Percentiles rank a stretch among this genome's conserved stretches.
Conservation (phyloP, 495 filamentous ascomycete species). For the Penicillium turbatum region DNA sequence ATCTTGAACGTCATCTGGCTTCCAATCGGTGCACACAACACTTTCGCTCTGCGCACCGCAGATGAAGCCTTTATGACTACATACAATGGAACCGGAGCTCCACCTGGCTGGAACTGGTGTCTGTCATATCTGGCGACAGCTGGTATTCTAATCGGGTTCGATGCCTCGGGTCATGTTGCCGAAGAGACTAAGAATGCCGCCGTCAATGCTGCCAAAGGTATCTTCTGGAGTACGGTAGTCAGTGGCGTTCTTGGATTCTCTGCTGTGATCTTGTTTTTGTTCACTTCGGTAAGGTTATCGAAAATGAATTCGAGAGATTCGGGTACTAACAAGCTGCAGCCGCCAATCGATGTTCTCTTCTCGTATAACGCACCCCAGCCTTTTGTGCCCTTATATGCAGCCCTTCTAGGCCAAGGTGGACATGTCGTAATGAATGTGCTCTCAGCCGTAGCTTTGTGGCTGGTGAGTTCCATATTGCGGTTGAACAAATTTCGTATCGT, state of each 20-base stretch:
- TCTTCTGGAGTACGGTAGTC: conserved; percentile 52
- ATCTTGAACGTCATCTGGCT: conserved; percentile 55
- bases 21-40: conserved; percentile 53
- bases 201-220: conserved; percentile 49
- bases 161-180: conserved; percentile 52
- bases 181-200: conserved; percentile 57
- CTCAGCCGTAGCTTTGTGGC: conserved; percentile 47
- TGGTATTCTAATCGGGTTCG: conserved; percentile 56
- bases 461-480: conserved; percentile 26
- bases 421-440: conserved; percentile 53
- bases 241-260: conserved; percentile 48
- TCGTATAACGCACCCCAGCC: conserved; percentile 42
- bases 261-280: conserved; percentile 53
- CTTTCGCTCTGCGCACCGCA: conserved; percentile 48
- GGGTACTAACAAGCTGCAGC: too few relatives aligned
- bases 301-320: too few relatives aligned
- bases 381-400: conserved; percentile 50
- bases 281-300: too few relatives aligned
- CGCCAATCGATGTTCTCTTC: conserved; percentile 21
- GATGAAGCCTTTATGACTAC: conserved; percentile 56
- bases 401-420: conserved; percentile 47
- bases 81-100: conserved; percentile 54
- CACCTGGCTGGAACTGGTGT: conserved; percentile 56
- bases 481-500: too few relatives aligned
- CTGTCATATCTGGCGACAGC: conserved; percentile 54